Base-by-base conservation (phyloP, 2,329 filamentous ascomycete genomes). In the Penicillium sp. region DNA sequence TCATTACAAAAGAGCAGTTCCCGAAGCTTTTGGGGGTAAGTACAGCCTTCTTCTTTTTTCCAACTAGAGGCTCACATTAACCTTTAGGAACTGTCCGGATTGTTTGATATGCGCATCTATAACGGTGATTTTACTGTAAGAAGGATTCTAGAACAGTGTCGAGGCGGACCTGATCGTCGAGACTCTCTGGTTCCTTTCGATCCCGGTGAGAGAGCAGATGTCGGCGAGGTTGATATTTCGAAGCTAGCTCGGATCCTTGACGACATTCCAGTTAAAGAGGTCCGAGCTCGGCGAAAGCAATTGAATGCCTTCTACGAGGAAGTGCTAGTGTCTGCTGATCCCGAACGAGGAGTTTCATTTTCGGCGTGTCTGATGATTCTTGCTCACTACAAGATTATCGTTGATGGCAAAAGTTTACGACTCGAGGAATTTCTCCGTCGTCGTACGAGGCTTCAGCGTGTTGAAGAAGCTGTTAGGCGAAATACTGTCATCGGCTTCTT, bases 261-360 rank as follows among this genome's bases (percentile, higher is more conserved):
- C 1, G 78, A 82, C 55, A 87, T 99, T 43, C 91, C 96, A 33
- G 78, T 92, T 0, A 74, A 77, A 16, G 85, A 87, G 61, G 91
- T 97, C 54, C 87, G 88, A 57, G 81, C 84, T 63, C 83, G 91
- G 59, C 83, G 94, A 45, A 81, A 84, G 56, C 86, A 88, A 43
- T 93, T 95, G 79, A 96, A 96, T 65, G 82, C 88, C n/a, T 99
- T 99, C 72, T 99, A 91, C 67, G 92, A 97, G 72, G 95, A 99
- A 75, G 89, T 97, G 20, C 84, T 97, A 72, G 91, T 97, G 5
- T 93, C 91, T 4, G 91, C 92, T 4, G 92, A 99, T 71, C 89
- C 88, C 1, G 90, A 95, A 66, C 83, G 84, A 60, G 94, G 94
- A 48, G 95, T 99, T 59, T 88, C 90, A 0, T 99, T 99, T 71